Conservation (phyloP, 1,284 basidiomycete species). For the Coriolopsis trogii region DNA sequence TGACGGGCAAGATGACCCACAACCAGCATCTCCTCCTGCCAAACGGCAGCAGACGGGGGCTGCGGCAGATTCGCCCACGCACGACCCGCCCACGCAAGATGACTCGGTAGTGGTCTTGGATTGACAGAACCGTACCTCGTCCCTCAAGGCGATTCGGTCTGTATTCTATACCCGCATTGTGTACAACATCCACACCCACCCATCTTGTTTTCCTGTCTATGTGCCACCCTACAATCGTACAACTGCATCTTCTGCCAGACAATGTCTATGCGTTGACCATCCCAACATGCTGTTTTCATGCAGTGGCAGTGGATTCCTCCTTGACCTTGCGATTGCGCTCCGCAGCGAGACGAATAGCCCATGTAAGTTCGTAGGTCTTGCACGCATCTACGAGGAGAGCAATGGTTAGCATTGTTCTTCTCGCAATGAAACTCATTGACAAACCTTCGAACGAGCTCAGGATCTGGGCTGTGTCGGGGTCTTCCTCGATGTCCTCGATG, state of each 20-base stretch:
- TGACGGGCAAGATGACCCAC: too few species aligned
- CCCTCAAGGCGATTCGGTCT: too few species aligned
- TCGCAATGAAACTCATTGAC: conserved; percentile 16
- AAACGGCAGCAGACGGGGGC: too few species aligned
- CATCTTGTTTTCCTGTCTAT: not conserved
- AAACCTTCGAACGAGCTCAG: conserved; percentile 76
- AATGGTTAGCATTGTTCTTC: conserved; percentile 11
- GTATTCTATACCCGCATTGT: not conserved
- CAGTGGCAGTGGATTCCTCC: conserved; percentile 2
- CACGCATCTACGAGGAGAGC: conserved; percentile 66
- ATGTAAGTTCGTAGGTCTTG: conserved; percentile 86
- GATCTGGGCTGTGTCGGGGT: conserved; percentile 69
- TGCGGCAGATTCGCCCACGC: too few species aligned
- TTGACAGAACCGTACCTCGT: too few species aligned
- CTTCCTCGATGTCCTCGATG: conserved; percentile 78
- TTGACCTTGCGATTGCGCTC: conserved; percentile 46
- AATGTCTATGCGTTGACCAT: conserved; percentile 1
- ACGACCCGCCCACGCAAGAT: too few species aligned
- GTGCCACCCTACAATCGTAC: conserved; percentile 7
- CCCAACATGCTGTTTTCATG: not conserved
- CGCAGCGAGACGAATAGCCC: conserved; percentile 83
- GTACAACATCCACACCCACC: not conserved
- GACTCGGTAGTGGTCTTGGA: too few species aligned
- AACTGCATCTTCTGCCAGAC: not conserved
- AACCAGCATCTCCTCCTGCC: conserved; percentile 5